Percentiles rank a stretch among this genome's conserved stretches.
phyloP scores from a whole-genome alignment of 176 grass and related monocot species.

The Oryza australiensis region DNA sequence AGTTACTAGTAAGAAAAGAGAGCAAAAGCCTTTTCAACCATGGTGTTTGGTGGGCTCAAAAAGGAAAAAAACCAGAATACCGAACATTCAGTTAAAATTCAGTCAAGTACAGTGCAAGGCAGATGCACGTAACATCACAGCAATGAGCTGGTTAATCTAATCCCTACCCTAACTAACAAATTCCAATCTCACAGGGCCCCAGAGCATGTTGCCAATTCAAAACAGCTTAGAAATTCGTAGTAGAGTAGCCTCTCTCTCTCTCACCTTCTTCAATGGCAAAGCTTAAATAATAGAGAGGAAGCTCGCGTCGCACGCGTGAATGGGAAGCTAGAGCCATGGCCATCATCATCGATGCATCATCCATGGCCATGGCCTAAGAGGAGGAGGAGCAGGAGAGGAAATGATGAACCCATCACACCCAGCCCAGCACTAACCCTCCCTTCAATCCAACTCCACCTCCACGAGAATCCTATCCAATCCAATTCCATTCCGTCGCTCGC shows the following conservation, averaged over 20 bases:
- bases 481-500: neutral
- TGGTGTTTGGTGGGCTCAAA: neutral
- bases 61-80: conserved; percentile 13
- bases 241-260: too few relatives aligned
- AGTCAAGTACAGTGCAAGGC: conserved; percentile 1
- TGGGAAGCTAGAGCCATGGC: conserved; percentile 44
- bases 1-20: neutral
- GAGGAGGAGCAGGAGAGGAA: conserved; percentile 9
- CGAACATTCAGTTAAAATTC: conserved; percentile 25
- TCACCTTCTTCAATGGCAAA: neutral
- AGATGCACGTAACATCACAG: neutral
- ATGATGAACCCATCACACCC: conserved; percentile 45
- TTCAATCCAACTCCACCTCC: conserved; percentile 96
- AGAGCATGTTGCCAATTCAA: neutral
- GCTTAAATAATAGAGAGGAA: conserved; percentile 20
- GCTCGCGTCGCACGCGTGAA: conserved; percentile 45
- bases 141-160: neutral
- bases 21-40: neutral
- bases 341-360: neutral
- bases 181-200: neutral
- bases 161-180: neutral
- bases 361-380: conserved; percentile 28
- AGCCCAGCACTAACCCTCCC: conserved; percentile 49
- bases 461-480: conserved; percentile 31
- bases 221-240: conserved; percentile 16